Percentiles rank a stretch among this genome's conserved stretches.
Evolutionary conservation across 169 alveolate genomes (phyloP).

Genomic region (Eimeria maxima): DNA sequence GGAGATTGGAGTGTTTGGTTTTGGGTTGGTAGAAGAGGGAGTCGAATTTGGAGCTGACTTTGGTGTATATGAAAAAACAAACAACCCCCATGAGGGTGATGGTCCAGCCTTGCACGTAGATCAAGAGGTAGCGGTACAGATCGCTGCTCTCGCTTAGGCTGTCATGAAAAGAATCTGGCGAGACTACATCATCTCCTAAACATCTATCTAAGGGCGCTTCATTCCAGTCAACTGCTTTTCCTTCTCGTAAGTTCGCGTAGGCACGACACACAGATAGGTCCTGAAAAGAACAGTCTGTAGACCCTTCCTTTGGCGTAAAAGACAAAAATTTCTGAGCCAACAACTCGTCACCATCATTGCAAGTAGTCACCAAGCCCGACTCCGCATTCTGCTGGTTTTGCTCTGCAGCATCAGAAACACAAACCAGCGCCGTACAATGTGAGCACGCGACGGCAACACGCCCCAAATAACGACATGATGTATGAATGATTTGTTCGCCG

Average conservation of each 20-base stretch:
- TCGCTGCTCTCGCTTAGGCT: slow-evolving; percentile 61
- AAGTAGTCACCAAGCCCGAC: slow-evolving; percentile 29
- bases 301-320: slow-evolving; percentile 36
- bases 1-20: slow-evolving; percentile 28
- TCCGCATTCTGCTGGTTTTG: neutral
- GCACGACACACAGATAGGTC: slow-evolving; percentile 47
- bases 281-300: slow-evolving; percentile 48
- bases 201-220: neutral
- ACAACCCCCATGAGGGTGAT: slow-evolving; percentile 15
- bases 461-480: neutral
- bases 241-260: slow-evolving; percentile 40
- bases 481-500: neutral
- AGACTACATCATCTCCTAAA: neutral
- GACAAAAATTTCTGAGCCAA: slow-evolving; percentile 37
- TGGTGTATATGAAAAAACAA: slow-evolving; percentile 50
- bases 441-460: neutral
- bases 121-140: slow-evolving; percentile 56
- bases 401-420: neutral
- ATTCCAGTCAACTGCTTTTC: slow-evolving; percentile 40
- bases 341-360: slow-evolving; percentile 79
- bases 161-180: slow-evolving; percentile 69
- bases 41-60: slow-evolving; percentile 70
- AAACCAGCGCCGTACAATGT: neutral
- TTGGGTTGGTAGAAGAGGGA: slow-evolving; percentile 77
- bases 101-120: slow-evolving; percentile 74